Base-by-base conservation (phyloP, 148 eudicot genomes). In the Nyssa sinensis region DNA sequence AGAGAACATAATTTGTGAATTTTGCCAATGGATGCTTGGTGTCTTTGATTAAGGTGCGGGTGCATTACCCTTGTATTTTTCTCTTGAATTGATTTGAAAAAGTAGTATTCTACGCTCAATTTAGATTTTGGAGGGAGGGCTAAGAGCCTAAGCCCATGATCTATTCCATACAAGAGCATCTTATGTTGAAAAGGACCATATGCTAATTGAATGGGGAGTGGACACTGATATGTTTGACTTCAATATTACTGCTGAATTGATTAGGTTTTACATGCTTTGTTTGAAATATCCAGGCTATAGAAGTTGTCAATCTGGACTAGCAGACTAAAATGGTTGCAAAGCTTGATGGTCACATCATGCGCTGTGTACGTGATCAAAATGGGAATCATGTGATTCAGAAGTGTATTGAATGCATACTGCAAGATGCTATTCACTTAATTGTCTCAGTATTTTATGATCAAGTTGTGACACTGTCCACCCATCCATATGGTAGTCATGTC, bases 401-500 rank as follows among this genome's bases (percentile, higher is more conserved):
- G 84, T 93, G 98, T 78, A 93, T 93, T 65, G 98, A 93, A 76
- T 84, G 98, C 80, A 86, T 93, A 37, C 98, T 96, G 49, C 83
- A 85, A 75, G 90, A 87, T 62, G 78, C 88, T 57, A 91, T 93
- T 74, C 84, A 86, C 17, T 93, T 93, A 70, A 88, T 93, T 25
- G 78, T 93, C 71, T 77, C 91, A n/a, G 84, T 93, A 37, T 93
- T 93, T 78, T 87, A 82, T 68, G 96, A 88, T 74, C 93, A 93
- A 86, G 89, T 93, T 59, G 91, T 85, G 79, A 85, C 85, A 3
- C 78, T 93, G 77, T 93, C 98, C 53, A 91, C 91, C 57, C 98
- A 93, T 82, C 98, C 98, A 34, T 93, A 93, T 85, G 98, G 98
- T 72, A 91, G 98, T 74, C 98, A 96, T 78, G 98, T 93, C 71